Evolutionary conservation across 192 early-diverging fungal genomes (phyloP).

Genomic region (Funneliformis geosporum): DNA sequence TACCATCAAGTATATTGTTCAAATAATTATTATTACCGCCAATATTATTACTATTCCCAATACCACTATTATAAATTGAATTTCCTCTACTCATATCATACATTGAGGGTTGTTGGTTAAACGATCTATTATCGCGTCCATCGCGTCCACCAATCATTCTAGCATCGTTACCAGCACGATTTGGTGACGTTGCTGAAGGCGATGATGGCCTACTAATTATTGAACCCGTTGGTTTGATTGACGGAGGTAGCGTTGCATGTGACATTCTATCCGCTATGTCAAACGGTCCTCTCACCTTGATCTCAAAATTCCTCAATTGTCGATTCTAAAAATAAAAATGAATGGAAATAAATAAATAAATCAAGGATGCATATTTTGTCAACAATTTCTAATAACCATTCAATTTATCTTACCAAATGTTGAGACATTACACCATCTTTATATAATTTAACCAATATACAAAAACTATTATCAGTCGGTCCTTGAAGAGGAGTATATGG

Average conservation of each 20-base stretch:
- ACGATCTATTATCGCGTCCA: too few relatives aligned
- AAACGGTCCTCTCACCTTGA: slow-evolving; percentile 30
- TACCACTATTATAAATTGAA: background rate
- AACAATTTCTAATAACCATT: background rate
- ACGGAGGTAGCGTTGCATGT: background rate
- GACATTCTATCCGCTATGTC: slow-evolving; percentile 1
- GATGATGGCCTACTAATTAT: background rate
- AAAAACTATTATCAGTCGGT: slow-evolving; percentile 6
- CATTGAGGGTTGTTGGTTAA: background rate
- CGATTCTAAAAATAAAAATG: background rate
- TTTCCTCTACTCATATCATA: too few relatives aligned
- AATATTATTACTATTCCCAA: background rate
- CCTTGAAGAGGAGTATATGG: slow-evolving; percentile 24
- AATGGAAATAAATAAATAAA: background rate
- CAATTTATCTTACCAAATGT: slow-evolving; percentile 1
- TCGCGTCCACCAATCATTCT: background rate
- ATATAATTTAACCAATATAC: slow-evolving; percentile 31
- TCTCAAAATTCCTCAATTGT: slow-evolving; percentile 25
- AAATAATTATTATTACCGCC: background rate
- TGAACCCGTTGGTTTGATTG: background rate
- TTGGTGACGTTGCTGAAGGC: background rate
- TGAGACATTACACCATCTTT: slow-evolving; percentile 25
- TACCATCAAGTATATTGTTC: background rate
- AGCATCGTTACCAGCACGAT: background rate
- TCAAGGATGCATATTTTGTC: background rate